A percentile compares a stretch with the other conserved stretches of the same genome.
phyloP scores from a whole-genome alignment of 1,284 basidiomycete genomes.

The Rhodotorula sp. region DNA sequence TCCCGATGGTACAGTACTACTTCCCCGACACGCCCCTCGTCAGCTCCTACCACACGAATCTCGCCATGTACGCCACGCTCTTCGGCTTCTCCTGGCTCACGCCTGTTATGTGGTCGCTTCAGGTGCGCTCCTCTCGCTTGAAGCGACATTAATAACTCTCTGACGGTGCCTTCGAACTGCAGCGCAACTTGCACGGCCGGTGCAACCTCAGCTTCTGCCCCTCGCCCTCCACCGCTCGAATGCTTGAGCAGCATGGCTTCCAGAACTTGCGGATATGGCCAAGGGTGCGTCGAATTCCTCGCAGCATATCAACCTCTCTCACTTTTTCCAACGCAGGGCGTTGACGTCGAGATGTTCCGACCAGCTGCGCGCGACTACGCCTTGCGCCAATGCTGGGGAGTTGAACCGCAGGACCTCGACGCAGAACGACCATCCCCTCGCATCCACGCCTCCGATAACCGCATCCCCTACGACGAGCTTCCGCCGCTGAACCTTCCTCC shows the following conservation, averaged over 20 bases:
- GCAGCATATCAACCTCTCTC: not conserved
- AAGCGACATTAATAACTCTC: conserved; percentile 13
- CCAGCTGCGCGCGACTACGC: conserved; percentile 52
- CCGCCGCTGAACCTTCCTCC: conserved; percentile 38
- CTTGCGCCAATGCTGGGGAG: conserved; percentile 55
- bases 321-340: conserved; percentile 44
- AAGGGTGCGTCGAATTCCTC: conserved; percentile 44
- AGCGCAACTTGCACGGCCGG: conserved; percentile 28
- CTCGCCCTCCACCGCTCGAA: conserved; percentile 55
- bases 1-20: conserved; percentile 47
- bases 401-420: conserved; percentile 21
- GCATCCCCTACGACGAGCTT: conserved; percentile 37
- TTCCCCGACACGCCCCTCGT: conserved; percentile 55
- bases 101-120: conserved; percentile 50
- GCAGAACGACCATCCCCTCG: conserved; percentile 17
- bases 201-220: conserved; percentile 58
- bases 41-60: conserved; percentile 59
- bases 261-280: conserved; percentile 58
- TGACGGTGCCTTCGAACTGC: conserved; percentile 9
- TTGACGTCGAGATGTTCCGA: conserved; percentile 53
- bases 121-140: conserved; percentile 11
- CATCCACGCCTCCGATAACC: conserved; percentile 39
- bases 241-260: conserved; percentile 55
- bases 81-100: conserved; percentile 57
- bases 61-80: conserved; percentile 57